These are phyloP conservation scores for Cladophialophora carrionii DNA, from an alignment of 2,329 filamentous ascomycete species.

Conservation along the genomic window DNA sequence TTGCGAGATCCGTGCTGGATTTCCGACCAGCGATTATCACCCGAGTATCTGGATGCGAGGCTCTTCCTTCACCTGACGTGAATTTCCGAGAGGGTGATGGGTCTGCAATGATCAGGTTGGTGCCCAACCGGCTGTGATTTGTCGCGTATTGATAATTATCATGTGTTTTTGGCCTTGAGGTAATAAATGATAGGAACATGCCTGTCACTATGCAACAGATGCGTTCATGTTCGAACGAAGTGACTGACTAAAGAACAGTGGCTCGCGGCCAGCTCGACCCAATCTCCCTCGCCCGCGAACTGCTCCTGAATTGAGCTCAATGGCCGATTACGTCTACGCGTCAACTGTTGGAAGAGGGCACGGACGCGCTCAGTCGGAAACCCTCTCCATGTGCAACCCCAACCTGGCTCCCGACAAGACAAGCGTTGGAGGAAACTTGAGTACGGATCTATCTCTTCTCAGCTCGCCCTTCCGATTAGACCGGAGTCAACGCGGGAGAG, in stretches of 20 bases:
- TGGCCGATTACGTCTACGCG: background rate
- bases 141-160: background rate
- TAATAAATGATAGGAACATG: background rate
- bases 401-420: conserved; percentile 2
- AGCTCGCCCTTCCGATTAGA: background rate
- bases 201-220: background rate
- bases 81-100: background rate
- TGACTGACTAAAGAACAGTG: conserved; percentile 10
- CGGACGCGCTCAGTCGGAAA: conserved; percentile 12
- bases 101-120: conserved; percentile 17
- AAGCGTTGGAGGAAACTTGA: background rate
- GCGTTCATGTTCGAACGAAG: background rate
- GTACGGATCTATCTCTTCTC: background rate
- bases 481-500: background rate
- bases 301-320: conserved; percentile 19
- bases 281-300: conserved; percentile 26
- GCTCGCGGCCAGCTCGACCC: background rate
- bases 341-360: background rate
- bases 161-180: background rate
- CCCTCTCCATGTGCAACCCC: background rate
- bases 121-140: conserved; percentile 6
- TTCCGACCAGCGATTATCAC: conserved; percentile 41
- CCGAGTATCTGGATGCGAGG: conserved; percentile 37
- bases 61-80: background rate
- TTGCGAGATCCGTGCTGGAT: conserved; percentile 45